Evolutionary conservation across 345 rosid genomes (phyloP).

Genomic region (Litchi chinensis): DNA sequence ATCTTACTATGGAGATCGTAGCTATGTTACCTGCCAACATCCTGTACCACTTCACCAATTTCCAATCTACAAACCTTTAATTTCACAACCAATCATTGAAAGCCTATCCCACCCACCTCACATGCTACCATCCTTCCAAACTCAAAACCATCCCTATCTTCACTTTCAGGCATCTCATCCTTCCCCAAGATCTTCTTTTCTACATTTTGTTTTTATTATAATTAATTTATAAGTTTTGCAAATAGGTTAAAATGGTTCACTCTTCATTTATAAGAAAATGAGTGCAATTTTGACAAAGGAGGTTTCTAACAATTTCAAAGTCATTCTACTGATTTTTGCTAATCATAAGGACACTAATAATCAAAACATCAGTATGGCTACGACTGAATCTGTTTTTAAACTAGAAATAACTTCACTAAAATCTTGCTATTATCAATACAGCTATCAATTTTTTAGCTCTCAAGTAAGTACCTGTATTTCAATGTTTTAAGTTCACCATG

Average conservation of each 20-base stretch:
- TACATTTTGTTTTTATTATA: background rate
- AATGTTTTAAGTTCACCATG: constrained; percentile 91
- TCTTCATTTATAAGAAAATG: background rate
- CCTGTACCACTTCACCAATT: background rate
- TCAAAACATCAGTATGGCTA: background rate
- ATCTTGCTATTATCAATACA: background rate
- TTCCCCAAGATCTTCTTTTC: background rate
- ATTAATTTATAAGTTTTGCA: background rate
- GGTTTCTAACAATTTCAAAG: background rate
- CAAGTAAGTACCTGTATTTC: constrained; percentile 69
- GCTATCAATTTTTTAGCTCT: constrained; percentile 13
- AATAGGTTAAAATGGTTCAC: background rate
- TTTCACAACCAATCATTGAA: too few species aligned
- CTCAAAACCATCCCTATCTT: background rate
- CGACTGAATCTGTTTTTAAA: constrained; percentile 7
- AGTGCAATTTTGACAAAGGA: background rate
- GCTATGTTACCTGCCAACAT: background rate
- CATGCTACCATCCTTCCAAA: background rate
- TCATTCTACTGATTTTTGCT: background rate
- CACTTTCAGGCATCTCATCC: background rate
- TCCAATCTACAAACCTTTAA: background rate
- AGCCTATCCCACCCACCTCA: background rate
- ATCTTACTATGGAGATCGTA: background rate
- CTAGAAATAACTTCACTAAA: background rate
- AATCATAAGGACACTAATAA: background rate